Percentiles rank a stretch among this genome's conserved stretches.
Evolutionary conservation across 306 rosid genomes (phyloP).

Genomic region (Pterocarpus santalinus): DNA sequence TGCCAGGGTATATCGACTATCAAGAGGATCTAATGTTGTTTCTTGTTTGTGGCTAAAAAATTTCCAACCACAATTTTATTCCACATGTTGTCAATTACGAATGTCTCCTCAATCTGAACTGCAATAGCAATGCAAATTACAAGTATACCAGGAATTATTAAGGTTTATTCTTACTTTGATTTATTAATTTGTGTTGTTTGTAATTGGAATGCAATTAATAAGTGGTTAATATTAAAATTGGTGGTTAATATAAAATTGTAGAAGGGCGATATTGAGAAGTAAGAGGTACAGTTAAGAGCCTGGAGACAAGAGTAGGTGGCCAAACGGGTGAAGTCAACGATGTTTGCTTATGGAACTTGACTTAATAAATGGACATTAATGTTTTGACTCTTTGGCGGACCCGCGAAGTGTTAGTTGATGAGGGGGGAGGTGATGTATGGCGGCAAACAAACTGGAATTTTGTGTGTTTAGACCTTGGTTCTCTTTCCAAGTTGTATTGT

Average conservation of each 20-base stretch:
- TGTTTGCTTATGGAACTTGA: background rate
- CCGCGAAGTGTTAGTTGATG: background rate
- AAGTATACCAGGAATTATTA: background rate
- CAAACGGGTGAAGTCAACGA: background rate
- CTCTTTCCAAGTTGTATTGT: background rate
- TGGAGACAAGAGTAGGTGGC: background rate
- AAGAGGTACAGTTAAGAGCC: background rate
- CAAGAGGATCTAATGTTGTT: background rate
- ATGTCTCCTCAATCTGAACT: background rate
- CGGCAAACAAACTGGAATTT: background rate
- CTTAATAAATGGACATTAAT: background rate
- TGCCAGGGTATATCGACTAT: too few relatives aligned
- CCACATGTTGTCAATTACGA: constrained; percentile 2
- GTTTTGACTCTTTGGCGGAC: background rate
- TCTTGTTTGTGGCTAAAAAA: background rate
- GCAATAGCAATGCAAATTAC: background rate
- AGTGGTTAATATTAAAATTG: too few relatives aligned
- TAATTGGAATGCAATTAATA: too few relatives aligned
- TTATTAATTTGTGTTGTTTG: background rate
- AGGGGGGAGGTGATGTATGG: background rate
- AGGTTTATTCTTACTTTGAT: background rate
- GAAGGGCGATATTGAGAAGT: background rate
- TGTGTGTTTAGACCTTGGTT: background rate
- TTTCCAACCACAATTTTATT: background rate
- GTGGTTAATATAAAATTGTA: background rate